Evolutionary conservation across 2,329 filamentous ascomycete genomes (phyloP), one percentile per base, ranked within the genome.

Genomic region (Clonostachys byssicola): DNA sequence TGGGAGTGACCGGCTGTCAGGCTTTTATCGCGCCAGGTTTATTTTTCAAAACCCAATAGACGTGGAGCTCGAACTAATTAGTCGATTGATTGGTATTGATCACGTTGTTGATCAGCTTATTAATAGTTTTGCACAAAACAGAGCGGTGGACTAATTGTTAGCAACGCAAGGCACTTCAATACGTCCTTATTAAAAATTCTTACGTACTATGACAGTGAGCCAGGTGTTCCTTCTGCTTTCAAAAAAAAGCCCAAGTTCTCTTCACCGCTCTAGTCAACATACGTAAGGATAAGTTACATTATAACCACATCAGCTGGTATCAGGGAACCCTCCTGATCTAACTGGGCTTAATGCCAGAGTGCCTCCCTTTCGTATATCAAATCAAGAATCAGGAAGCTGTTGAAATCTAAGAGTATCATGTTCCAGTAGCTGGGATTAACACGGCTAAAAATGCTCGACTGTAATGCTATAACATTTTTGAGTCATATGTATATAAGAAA

Each of bases 11-110:
- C 66, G 68, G 2, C 67, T 92, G 9, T 81, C 83, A 1, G 66
- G 71, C 6, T 92, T 92, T 57, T 92, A 92, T 63, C 73, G 75
- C 1, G 60, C 89, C 51, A 80, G 90, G 57, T 92, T 92, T 66
- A 84, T 92, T 55, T 88, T 85, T 59, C 81, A 73, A 49, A 92
- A 92, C 52, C 80, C 88, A 0, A 72, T 71, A 0, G 86, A 90
- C 52, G 83, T 84, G 0, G 68, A 71, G 5, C 68, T 92, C 3
- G 82, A 89, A 56, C 76, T 91, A 1, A 73, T 90, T 34, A 88
- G 83, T 50, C 78, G 88, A 1, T 90, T 86, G 0, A 69, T 90
- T 0, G 87, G 87, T 0, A 76, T 85, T 1, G 86, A 92, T 56
- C 75, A 87, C 0, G 75, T 92, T 0, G 76, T 89, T 3, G 85